These are phyloP conservation scores for Epichloe sp. DNA, from an alignment of 2,329 filamentous ascomycete species.

Conservation along the genomic window DNA sequence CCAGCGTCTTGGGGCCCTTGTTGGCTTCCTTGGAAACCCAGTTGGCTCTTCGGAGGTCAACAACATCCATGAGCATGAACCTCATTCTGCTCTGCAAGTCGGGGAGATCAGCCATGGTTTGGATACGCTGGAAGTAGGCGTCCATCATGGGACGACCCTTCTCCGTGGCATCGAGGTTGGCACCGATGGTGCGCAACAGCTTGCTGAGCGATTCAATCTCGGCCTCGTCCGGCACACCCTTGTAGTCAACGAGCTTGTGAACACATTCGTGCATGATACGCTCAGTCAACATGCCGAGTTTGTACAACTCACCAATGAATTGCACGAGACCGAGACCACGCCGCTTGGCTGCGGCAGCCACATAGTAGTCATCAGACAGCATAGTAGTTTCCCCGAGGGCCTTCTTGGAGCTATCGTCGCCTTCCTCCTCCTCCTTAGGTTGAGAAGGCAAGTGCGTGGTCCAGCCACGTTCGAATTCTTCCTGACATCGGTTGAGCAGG, in stretches of 20 bases:
- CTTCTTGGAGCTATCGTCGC: constrained; percentile 28
- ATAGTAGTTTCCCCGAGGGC: constrained; percentile 61
- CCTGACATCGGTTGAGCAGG: constrained; percentile 93
- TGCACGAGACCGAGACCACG: constrained; percentile 95
- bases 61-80: constrained; percentile 94
- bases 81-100: constrained; percentile 75
- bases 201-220: constrained; percentile 94
- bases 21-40: constrained; percentile 83
- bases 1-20: constrained; percentile 94
- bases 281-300: constrained; percentile 95
- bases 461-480: constrained; percentile 98
- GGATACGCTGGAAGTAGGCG: constrained; percentile 83
- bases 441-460: constrained; percentile 63
- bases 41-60: constrained; percentile 64
- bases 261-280: constrained; percentile 99
- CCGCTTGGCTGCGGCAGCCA: constrained; percentile 85
- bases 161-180: constrained; percentile 69
- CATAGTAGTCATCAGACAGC: constrained; percentile 93
- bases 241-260: constrained; percentile 90
- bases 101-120: constrained; percentile 65
- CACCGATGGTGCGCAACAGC: constrained; percentile 81
- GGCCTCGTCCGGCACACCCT: constrained; percentile 83
- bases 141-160: constrained; percentile 82
- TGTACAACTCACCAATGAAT: constrained; percentile 98
- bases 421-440: constrained; percentile 61